Evolutionary conservation across 768 basidiomycete genomes (phyloP).

Genomic region (Rhodotorula taiwanensis): DNA sequence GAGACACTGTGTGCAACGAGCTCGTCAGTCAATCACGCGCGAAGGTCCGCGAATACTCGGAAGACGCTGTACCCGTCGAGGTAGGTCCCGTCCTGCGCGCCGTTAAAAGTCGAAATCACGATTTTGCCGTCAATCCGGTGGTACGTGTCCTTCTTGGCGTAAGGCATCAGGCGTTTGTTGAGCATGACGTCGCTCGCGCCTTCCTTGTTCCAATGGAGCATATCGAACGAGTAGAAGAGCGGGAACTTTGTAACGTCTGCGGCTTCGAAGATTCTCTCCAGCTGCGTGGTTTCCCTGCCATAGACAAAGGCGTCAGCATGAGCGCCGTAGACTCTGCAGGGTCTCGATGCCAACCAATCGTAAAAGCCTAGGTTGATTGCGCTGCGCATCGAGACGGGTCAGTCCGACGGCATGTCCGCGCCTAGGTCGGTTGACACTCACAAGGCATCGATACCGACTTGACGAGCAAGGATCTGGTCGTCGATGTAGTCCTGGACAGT

Average conservation of each 20-base stretch:
- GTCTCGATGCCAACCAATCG: too few species aligned
- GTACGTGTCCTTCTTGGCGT: neutral
- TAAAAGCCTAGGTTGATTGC: conserved; percentile 23
- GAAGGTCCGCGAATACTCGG: neutral
- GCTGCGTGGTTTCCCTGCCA: conserved; percentile 4
- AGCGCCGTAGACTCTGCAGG: too few species aligned
- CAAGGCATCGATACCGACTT: neutral
- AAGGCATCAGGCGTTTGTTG: neutral
- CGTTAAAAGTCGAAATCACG: neutral
- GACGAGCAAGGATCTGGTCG: neutral
- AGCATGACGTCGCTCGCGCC: conserved; percentile 4
- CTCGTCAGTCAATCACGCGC: conserved; percentile 3
- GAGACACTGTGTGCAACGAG: neutral
- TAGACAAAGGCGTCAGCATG: too few species aligned
- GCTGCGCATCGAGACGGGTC: conserved; percentile 1
- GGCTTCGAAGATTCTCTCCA: conserved; percentile 18
- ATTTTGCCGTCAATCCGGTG: conserved; percentile 1
- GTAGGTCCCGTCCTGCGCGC: neutral
- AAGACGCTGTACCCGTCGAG: neutral
- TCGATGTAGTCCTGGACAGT: too few species aligned
- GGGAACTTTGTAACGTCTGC: conserved; percentile 1
- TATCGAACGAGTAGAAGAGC: conserved; percentile 30
- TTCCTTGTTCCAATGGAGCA: conserved; percentile 8
- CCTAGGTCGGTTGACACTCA: too few species aligned
- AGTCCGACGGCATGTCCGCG: too few species aligned